Base-by-base conservation (phyloP, 2,329 filamentous ascomycete genomes). In the Diaporthe nobilis region DNA sequence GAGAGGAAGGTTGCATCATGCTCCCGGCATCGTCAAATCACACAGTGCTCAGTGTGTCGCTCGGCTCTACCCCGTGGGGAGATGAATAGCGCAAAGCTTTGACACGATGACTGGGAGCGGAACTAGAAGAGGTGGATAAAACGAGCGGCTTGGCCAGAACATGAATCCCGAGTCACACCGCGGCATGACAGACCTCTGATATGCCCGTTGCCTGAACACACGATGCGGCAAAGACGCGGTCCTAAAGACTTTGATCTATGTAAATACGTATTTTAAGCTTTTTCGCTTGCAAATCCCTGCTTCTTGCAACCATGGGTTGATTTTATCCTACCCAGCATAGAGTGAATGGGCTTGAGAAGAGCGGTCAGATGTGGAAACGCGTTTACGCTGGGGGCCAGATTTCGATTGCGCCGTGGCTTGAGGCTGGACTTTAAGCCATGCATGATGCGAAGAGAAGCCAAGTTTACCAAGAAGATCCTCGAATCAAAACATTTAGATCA, bases 61-160 rank as follows among this genome's bases (percentile, higher is more conserved):
- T 68, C 63, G 63, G 63, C 63, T 67, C 44, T 67, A 51, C 63
- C 63, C 63, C 63, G 22, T 68, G 63, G 63, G 63, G 63, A 39
- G 12, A 25, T 12, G 20, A 20, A 49, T 34, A 68, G 63, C 63
- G 44, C 63, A 53, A 51, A 53, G 22, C 63, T 37, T 53, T 53
- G 47, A 28, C 22, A 39, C 31, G 15, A 20, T 53, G 60, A 53
- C 22, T 68, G 17, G 20, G 31, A 13, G n/a, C n/a, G n/a, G 60
- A 12, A 63, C 39, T 63, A 49, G 42, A n/a, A 22, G 28, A 49
- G 20, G 61, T 47, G 42, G 42, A 34, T 15, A 22, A 49, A 34
- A 67, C 31, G 47, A 34, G 49, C 31, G 47, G 6, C 65, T 53
- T 53, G n/a, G 47, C 65, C 47, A 68, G 31, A 68, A 53, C 47